Percentiles rank a stretch among this genome's conserved stretches.
Conservation (phyloP, 495 filamentous ascomycete genomes). For the Penicillium manginii region DNA sequence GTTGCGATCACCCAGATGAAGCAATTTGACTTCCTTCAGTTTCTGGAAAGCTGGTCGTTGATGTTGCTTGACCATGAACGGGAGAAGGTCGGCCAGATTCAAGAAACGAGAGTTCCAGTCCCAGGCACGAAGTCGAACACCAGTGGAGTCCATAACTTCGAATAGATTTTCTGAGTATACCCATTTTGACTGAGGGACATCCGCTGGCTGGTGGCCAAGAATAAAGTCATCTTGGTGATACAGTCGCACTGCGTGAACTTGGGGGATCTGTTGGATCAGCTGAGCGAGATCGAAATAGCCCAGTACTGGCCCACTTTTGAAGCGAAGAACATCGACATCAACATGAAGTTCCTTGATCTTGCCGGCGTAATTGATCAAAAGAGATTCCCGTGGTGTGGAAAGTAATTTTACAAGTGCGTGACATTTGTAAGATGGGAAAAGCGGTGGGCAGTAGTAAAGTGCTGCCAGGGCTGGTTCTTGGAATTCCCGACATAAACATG, state of each 20-base stretch:
- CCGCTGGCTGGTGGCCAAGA: conserved; percentile 32
- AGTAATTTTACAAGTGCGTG: conserved; percentile 55
- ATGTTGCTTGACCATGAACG: conserved; percentile 59
- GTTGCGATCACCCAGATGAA: conserved; percentile 56
- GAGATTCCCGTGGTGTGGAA: conserved; percentile 39
- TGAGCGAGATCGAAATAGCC: conserved; percentile 52
- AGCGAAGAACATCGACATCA: conserved; percentile 57
- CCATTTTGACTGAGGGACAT: conserved; percentile 54
- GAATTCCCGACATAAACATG: conserved; percentile 66
- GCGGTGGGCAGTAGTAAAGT: conserved; percentile 70
- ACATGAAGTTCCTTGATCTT: conserved; percentile 74
- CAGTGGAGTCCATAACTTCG: conserved; percentile 49
- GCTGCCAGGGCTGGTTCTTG: conserved; percentile 74
- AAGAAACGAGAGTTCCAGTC: conserved; percentile 76
- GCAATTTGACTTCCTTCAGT: conserved; percentile 62
- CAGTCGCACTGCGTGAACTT: conserved; percentile 43
- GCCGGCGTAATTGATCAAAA: conserved; percentile 58
- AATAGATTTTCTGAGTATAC: conserved; percentile 64
- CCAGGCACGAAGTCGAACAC: conserved; percentile 65
- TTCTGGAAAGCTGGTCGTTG: conserved; percentile 58
- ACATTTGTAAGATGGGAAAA: conserved; percentile 54
- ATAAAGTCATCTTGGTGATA: conserved; percentile 45
- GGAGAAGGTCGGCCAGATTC: conserved; percentile 50
- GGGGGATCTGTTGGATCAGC: conserved; percentile 47
- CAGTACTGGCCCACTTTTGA: conserved; percentile 46